Evolutionary conservation across 768 basidiomycete species (phyloP).

Genomic region (Boletus barrowsii): DNA sequence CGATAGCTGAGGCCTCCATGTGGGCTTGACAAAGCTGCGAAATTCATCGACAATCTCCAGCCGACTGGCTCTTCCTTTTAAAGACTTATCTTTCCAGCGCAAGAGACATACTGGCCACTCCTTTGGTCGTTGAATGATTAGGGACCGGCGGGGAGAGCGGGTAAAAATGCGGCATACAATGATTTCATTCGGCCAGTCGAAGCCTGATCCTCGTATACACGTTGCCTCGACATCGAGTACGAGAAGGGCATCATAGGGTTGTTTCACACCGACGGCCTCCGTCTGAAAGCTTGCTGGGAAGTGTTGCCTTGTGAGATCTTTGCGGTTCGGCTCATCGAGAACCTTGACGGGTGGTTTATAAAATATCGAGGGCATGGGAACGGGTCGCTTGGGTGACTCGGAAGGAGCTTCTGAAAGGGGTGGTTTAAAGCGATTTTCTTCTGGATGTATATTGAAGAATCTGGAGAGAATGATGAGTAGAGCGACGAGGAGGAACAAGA

Average conservation of each 20-base stretch:
- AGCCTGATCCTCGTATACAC: constrained; percentile 60
- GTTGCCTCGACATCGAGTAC: constrained; percentile 91
- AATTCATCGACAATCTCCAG: constrained; percentile 80
- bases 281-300: constrained; percentile 2
- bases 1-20: constrained; percentile 79
- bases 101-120: constrained; percentile 93
- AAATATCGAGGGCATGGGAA: constrained; percentile 20
- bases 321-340: constrained; percentile 2
- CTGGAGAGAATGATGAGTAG: constrained; percentile 6
- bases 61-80: constrained; percentile 47
- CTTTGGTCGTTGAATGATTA: constrained; percentile 38
- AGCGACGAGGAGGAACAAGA: not conserved
- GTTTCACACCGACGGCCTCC: constrained; percentile 29
- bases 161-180: constrained; percentile 57
- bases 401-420: not conserved
- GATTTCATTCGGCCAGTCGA: constrained; percentile 92
- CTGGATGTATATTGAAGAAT: not conserved
- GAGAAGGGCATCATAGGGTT: constrained; percentile 73
- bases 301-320: constrained; percentile 1
- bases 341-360: constrained; percentile 8
- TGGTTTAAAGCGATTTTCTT: not conserved
- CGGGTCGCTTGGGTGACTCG: not conserved
- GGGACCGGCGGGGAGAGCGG: constrained; percentile 2
- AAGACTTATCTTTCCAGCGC: constrained; percentile 67
- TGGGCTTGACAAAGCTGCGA: constrained; percentile 83